A percentile compares a stretch with the other conserved stretches of the same genome.
These are phyloP conservation scores for Lentithecium fluviatile DNA, from an alignment of 495 filamentous ascomycete species.

Conservation along the genomic window DNA sequence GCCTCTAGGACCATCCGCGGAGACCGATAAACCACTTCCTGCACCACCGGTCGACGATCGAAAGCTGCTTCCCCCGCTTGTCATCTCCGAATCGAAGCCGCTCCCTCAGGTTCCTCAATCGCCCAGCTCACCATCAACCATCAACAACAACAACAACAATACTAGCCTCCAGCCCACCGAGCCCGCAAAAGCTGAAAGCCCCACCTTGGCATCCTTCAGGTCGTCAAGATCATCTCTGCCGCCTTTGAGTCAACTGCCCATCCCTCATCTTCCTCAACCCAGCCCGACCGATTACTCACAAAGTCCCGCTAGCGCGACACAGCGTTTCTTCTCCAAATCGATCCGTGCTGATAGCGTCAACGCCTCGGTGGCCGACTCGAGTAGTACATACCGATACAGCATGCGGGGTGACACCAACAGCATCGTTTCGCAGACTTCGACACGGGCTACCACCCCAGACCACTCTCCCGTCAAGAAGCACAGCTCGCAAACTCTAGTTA, in stretches of 20 bases:
- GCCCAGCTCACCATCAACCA: conserved; percentile 22
- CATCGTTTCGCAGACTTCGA: conserved; percentile 76
- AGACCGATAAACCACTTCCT: conserved; percentile 38
- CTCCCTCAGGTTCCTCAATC: conserved; percentile 36
- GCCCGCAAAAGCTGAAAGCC: conserved; percentile 34
- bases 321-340: conserved; percentile 34
- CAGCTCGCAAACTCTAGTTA: conserved; percentile 36
- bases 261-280: conserved; percentile 44
- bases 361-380: conserved; percentile 58
- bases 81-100: conserved; percentile 38
- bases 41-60: conserved; percentile 26
- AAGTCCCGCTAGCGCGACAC: conserved; percentile 32
- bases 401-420: conserved; percentile 79
- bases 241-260: conserved; percentile 37
- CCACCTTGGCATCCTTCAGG: conserved; percentile 33
- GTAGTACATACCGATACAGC: conserved; percentile 72
- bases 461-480: conserved; percentile 44
- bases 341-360: conserved; percentile 50
- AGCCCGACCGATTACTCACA: conserved; percentile 39
- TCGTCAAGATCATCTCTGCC: conserved; percentile 38
- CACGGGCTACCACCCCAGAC: conserved; percentile 88
- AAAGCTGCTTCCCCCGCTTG: conserved; percentile 29
- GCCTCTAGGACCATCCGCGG: conserved; percentile 10
- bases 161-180: conserved; percentile 20
- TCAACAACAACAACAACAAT: no score